Evolutionary conservation across 2,329 filamentous ascomycete species (phyloP), one percentile per base, ranked within the genome.

Genomic region (Stagonosporopsis vannaccii): DNA sequence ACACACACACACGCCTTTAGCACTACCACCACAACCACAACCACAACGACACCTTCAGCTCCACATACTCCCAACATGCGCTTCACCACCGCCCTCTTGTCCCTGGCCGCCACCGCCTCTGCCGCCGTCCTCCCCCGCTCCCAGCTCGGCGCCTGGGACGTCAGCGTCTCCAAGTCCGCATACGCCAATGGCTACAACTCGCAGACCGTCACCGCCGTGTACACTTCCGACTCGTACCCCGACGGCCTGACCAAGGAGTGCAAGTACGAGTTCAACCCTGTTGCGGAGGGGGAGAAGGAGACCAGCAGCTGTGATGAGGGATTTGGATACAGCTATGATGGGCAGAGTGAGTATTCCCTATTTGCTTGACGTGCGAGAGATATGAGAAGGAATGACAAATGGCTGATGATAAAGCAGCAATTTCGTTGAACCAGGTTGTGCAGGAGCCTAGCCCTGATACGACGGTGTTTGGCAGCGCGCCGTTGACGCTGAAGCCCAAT

Each of bases 401-500:
- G 9, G 22, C 11, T 12, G 13, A 17, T 2, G 41, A 36, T n/a
- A 12, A 36, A 19, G 32, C 17, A 62, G 59, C 37, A 7, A 35
- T 63, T 36, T 44, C 37, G 8, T n/a, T 64, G 6, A 43, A 45
- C 51, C 61, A 62, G 52, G 45, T 20, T 12, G 30, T 60, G 9
- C 47, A 62, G 54, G 11, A 37, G 32, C 44, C 53, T 30, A 51
- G 51, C 2, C 43, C 36, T 2, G 15, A 30, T n/a, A 40, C 45
- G 25, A 64, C 61, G 4, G 54, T 64, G 4, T 60, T 59, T 41
- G 61, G 61, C 6, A 44, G 33, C 3, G 53, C 50, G 17, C 33
- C 56, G 3, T 39, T 61, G 35, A 30, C 22, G 5, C 37, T 54
- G 13, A 43, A 33, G 17, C 15, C 4, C 15, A 19, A 47, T 33